Evolutionary conservation across 179 eudicot species (phyloP).

Genomic region (Nepenthes alata): DNA sequence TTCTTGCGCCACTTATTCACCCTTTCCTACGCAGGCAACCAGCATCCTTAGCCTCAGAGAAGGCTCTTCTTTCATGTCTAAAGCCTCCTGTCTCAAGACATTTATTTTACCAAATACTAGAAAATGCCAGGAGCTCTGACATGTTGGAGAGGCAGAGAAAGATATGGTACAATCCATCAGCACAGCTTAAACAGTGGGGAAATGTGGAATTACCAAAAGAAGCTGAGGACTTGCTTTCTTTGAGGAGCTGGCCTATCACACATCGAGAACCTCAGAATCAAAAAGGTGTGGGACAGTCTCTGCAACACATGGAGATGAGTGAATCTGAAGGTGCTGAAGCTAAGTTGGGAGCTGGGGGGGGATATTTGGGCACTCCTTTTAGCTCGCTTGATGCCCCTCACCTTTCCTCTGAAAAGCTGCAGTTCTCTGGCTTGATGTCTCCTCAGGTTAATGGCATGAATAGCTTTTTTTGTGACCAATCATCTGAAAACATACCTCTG

Average conservation of each 20-base stretch:
- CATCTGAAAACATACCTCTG: constrained; percentile 90
- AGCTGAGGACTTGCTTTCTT: constrained; percentile 44
- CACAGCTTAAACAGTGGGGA: constrained; percentile 55
- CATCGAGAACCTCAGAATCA: constrained; percentile 23
- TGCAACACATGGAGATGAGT: constrained; percentile 21
- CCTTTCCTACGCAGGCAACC: constrained; percentile 87
- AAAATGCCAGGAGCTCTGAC: constrained; percentile 76
- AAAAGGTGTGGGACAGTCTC: constrained; percentile 17
- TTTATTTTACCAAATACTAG: constrained; percentile 54
- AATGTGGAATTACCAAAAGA: constrained; percentile 36
- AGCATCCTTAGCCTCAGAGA: constrained; percentile 72
- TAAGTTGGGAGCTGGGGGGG: constrained; percentile 38
- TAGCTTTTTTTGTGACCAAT: constrained; percentile 57
- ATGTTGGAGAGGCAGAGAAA: constrained; percentile 98
- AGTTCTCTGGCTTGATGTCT: constrained; percentile 75
- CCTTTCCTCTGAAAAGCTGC: constrained; percentile 58
- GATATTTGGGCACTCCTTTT: constrained; percentile 41
- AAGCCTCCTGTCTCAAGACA: constrained; percentile 84
- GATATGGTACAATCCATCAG: constrained; percentile 89
- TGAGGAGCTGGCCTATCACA: constrained; percentile 55
- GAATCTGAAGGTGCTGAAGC: constrained; percentile 34
- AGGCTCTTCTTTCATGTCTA: constrained; percentile 67
- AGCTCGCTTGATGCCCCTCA: constrained; percentile 43
- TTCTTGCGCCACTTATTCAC: constrained; percentile 72
- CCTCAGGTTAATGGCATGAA: constrained; percentile 61